These are phyloP conservation scores for Macadamia tetraphylla DNA, from an alignment of 164 flowering plant species.

Conservation along the genomic window DNA sequence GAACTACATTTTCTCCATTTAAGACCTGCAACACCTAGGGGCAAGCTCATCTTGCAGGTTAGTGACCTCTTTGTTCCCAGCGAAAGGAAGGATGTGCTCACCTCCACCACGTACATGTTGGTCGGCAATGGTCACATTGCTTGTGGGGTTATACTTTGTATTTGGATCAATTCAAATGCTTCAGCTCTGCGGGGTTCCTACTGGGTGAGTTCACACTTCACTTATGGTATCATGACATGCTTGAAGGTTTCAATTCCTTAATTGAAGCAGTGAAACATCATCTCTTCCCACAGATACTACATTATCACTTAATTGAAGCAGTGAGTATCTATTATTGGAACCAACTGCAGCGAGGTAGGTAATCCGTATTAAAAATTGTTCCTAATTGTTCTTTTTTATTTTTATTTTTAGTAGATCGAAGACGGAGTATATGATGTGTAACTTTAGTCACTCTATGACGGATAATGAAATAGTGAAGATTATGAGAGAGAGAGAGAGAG, in stretches of 20 bases:
- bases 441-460: no score
- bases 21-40: no score
- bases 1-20: no score
- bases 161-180: slow-evolving; percentile 54
- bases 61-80: slow-evolving; percentile 53
- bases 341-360: neutral
- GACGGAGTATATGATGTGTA: no score
- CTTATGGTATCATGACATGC: neutral
- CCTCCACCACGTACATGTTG: slow-evolving; percentile 47
- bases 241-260: slow-evolving; percentile 9
- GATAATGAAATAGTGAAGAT: no score
- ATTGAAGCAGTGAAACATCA: slow-evolving; percentile 47
- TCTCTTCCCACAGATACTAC: slow-evolving; percentile 67
- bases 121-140: slow-evolving; percentile 51
- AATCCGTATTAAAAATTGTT: neutral
- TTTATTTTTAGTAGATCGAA: neutral
- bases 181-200: slow-evolving; percentile 57
- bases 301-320: slow-evolving; percentile 59
- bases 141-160: slow-evolving; percentile 32
- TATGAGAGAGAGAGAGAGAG: no score
- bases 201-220: slow-evolving; percentile 26
- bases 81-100: slow-evolving; percentile 54
- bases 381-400: neutral
- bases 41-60: no score
- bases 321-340: slow-evolving; percentile 27